Evolutionary conservation across 1,284 basidiomycete species (phyloP).

Genomic region (Papiliotrema nemorosa): DNA sequence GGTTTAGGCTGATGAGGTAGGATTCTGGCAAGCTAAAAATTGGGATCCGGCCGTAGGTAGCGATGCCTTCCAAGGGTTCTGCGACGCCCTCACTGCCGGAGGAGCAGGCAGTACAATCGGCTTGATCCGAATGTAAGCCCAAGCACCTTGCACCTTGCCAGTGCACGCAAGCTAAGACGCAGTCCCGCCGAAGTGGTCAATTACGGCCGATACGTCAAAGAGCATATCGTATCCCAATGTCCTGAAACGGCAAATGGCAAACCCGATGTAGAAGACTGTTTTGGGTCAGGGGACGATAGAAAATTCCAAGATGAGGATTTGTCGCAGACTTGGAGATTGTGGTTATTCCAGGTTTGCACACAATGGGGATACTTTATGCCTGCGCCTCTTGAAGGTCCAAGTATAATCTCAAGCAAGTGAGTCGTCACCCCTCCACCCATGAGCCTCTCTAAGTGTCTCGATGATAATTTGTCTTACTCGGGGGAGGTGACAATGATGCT

Average conservation of each 20-base stretch:
- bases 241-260: slow-evolving; percentile 49
- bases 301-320: slow-evolving; percentile 63
- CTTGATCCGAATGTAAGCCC: slow-evolving; percentile 34
- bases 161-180: neutral
- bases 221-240: slow-evolving; percentile 63
- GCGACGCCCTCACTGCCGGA: slow-evolving; percentile 56
- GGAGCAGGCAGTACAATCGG: slow-evolving; percentile 30
- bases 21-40: slow-evolving; percentile 61
- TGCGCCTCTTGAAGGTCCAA: slow-evolving; percentile 39
- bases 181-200: slow-evolving; percentile 59
- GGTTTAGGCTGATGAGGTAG: slow-evolving; percentile 11
- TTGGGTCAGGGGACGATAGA: slow-evolving; percentile 70
- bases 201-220: slow-evolving; percentile 71
- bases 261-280: slow-evolving; percentile 66
- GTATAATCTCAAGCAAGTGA: slow-evolving; percentile 36
- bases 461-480: too few relatives aligned
- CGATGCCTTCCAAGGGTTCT: slow-evolving; percentile 55
- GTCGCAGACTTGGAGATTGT: slow-evolving; percentile 73
- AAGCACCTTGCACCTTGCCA: neutral
- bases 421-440: slow-evolving; percentile 4
- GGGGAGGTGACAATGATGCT: neutral
- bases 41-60: slow-evolving; percentile 65
- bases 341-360: slow-evolving; percentile 85
- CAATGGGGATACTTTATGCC: slow-evolving; percentile 85
- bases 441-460: too few relatives aligned